Evolutionary conservation across 2,329 filamentous ascomycete genomes (phyloP).

Genomic region (Exophiala lecanii-corni): DNA sequence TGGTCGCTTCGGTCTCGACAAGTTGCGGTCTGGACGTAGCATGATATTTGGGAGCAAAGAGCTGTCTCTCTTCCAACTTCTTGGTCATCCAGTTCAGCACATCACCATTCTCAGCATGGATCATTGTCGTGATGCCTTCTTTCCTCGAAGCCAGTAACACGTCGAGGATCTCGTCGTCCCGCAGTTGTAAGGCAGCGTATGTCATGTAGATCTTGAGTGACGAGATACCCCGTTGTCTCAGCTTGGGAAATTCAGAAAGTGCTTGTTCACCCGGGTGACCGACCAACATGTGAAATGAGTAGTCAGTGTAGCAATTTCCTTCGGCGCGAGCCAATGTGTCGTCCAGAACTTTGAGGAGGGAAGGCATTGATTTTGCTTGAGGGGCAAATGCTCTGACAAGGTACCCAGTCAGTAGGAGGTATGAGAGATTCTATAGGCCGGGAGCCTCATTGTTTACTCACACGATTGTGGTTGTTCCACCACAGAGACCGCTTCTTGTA

Average conservation of each 20-base stretch:
- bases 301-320: constrained; percentile 46
- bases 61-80: constrained; percentile 37
- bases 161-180: constrained; percentile 42
- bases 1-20: constrained; percentile 47
- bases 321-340: constrained; percentile 41
- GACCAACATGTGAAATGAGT: constrained; percentile 51
- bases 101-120: constrained; percentile 47
- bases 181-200: constrained; percentile 39
- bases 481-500: constrained; percentile 44
- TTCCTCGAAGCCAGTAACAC: constrained; percentile 46
- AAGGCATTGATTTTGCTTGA: constrained; percentile 43
- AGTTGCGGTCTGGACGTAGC: constrained; percentile 43
- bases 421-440: too few relatives aligned
- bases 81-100: constrained; percentile 43
- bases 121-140: constrained; percentile 46
- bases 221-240: constrained; percentile 37
- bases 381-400: constrained; percentile 43
- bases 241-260: constrained; percentile 36
- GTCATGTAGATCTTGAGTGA: constrained; percentile 47
- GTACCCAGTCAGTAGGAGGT: too few relatives aligned
- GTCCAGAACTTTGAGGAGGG: constrained; percentile 40
- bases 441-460: too few relatives aligned
- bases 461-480: constrained; percentile 48
- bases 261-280: constrained; percentile 46
- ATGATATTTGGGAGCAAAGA: constrained; percentile 43